A percentile compares a stretch with the other conserved stretches of the same genome.
phyloP scores from a whole-genome alignment of 2,329 filamentous ascomycete genomes.

The Botrytis cinerea region DNA sequence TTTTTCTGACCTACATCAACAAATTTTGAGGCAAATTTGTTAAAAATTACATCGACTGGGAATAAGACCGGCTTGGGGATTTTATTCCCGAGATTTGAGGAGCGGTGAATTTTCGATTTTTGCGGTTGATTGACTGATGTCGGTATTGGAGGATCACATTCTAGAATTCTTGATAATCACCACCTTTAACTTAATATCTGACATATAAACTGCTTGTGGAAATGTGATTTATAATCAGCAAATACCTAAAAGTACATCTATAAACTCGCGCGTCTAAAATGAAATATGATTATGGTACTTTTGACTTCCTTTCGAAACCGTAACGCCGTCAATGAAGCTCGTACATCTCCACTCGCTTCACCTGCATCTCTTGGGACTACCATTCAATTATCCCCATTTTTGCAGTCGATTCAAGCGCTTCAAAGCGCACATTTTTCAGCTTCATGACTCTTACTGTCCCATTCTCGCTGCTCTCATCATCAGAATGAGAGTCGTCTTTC shows the following conservation, averaged over 20 bases:
- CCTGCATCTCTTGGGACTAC: background rate
- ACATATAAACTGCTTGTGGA: background rate
- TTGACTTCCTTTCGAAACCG: background rate
- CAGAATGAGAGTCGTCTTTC: background rate
- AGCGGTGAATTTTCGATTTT: background rate
- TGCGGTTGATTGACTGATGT: background rate
- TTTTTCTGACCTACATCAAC: background rate
- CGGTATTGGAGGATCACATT: background rate
- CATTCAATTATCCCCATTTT: background rate
- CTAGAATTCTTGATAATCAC: background rate
- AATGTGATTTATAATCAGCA: background rate
- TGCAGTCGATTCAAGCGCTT: background rate
- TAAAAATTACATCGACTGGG: background rate
- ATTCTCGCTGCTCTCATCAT: background rate
- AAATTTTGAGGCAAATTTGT: background rate
- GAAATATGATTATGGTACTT: background rate
- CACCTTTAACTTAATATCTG: background rate
- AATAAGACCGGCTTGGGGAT: background rate
- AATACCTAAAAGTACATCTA: background rate
- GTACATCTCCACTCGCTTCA: background rate
- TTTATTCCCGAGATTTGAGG: background rate
- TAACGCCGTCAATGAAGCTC: conserved; percentile 11
- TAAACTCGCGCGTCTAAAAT: background rate
- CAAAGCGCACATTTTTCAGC: background rate
- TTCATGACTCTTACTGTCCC: background rate